Conservation (phyloP, 2,329 filamentous ascomycete genomes). For the Neonectria punicea region DNA sequence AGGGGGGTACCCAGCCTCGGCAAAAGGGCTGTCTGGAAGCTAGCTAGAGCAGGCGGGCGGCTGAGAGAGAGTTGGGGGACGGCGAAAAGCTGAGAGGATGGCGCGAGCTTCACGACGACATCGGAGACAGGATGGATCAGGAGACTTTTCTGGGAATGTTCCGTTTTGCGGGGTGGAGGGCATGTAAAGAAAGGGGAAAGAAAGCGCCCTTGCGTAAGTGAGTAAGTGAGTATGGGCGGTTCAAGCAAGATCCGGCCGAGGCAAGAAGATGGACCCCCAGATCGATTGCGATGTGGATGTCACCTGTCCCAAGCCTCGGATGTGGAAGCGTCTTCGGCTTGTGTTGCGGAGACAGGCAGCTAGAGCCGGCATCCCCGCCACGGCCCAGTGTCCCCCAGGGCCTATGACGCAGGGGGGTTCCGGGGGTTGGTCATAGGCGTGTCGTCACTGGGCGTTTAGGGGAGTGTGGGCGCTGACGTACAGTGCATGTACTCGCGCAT, state of each 20-base stretch:
- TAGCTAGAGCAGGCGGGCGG: neutral
- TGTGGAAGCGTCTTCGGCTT: conserved; percentile 28
- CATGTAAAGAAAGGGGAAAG: conserved; percentile 2
- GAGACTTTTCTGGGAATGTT: neutral
- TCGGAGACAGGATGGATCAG: neutral
- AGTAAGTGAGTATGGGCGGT: neutral
- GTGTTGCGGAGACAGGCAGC: conserved; percentile 25
- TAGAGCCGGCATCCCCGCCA: conserved; percentile 21
- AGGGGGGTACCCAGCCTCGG: conserved; percentile 30
- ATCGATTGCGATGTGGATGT: conserved; percentile 27
- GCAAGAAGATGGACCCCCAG: conserved; percentile 6
- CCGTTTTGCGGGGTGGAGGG: neutral
- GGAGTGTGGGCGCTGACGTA: neutral
- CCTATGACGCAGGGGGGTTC: conserved; percentile 22
- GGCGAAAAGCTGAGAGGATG: conserved; percentile 10
- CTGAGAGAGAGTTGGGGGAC: neutral
- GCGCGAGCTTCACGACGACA: conserved; percentile 11
- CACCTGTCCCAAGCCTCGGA: conserved; percentile 31
- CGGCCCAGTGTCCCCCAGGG: neutral
- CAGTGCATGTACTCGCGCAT: neutral
- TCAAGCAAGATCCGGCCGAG: conserved; percentile 14
- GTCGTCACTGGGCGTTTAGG: neutral
- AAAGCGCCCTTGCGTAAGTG: neutral
- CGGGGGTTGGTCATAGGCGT: neutral
- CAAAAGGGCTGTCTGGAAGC: conserved; percentile 17